These are phyloP conservation scores for Fimicolochytrium jonesii DNA, from an alignment of 192 early-diverging fungal genomes.

Conservation along the genomic window DNA sequence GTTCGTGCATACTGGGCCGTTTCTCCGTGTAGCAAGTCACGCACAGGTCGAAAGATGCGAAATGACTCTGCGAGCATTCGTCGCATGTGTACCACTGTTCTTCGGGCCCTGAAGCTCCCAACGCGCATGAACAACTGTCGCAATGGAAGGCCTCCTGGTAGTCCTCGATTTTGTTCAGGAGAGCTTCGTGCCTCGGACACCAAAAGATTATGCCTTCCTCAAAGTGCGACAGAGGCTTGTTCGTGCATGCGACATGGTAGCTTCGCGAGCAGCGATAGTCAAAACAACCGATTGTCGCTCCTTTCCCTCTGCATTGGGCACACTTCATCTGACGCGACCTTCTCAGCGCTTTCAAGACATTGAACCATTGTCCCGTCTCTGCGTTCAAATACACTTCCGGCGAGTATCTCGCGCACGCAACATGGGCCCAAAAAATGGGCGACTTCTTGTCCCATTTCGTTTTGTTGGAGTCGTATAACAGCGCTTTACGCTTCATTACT, in stretches of 20 bases:
- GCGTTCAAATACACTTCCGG: constrained; percentile 75
- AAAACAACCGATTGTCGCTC: constrained; percentile 84
- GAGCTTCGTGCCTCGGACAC: constrained; percentile 73
- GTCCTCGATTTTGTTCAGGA: constrained; percentile 46
- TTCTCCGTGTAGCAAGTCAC: constrained; percentile 30
- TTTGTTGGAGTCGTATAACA: too few species aligned
- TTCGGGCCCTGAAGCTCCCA: constrained; percentile 24
- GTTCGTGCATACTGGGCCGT: constrained; percentile 44
- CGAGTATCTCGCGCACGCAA: constrained; percentile 75
- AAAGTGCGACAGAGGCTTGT: constrained; percentile 64
- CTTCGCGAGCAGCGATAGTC: constrained; percentile 75
- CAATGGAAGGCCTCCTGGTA: constrained; percentile 71
- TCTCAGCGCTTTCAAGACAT: constrained; percentile 59
- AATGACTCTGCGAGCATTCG: constrained; percentile 56
- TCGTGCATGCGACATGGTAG: constrained; percentile 79
- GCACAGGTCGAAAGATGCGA: constrained; percentile 71
- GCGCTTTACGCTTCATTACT: neutral
- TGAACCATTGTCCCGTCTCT: constrained; percentile 72
- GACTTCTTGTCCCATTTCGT: neutral
- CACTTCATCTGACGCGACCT: constrained; percentile 46
- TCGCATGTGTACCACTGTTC: constrained; percentile 50
- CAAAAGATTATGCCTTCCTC: constrained; percentile 81
- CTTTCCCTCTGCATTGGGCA: constrained; percentile 67
- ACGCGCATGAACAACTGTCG: constrained; percentile 55
- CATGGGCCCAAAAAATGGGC: constrained; percentile 78